A percentile compares a stretch with the other conserved stretches of the same genome.
These are phyloP conservation scores for Pseudotulostoma volvatum DNA, from an alignment of 495 filamentous ascomycete species.

Conservation along the genomic window DNA sequence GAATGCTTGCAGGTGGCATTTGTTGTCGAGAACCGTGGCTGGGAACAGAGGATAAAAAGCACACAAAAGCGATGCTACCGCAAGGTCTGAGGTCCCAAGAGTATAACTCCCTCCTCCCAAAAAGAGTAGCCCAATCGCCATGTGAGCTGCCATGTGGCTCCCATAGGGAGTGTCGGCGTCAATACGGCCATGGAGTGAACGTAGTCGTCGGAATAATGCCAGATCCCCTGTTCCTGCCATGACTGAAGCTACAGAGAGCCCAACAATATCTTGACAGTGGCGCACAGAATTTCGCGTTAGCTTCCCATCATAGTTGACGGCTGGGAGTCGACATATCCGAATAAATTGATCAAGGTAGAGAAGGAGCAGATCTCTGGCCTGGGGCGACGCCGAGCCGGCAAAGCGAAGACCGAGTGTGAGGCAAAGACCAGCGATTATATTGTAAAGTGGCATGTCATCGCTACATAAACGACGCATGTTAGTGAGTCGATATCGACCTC, in stretches of 20 bases:
- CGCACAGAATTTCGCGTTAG: slow-evolving; percentile 65
- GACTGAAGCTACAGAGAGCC: slow-evolving; percentile 65
- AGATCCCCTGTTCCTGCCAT: slow-evolving; percentile 96
- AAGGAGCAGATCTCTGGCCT: slow-evolving; percentile 64
- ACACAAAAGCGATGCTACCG: slow-evolving; percentile 70
- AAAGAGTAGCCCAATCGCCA: slow-evolving; percentile 83
- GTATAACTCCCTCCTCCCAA: slow-evolving; percentile 83
- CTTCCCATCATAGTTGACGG: slow-evolving; percentile 60
- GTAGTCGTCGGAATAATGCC: slow-evolving; percentile 70
- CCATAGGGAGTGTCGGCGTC: slow-evolving; percentile 77
- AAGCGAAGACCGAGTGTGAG: slow-evolving; percentile 71
- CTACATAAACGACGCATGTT: slow-evolving; percentile 42
- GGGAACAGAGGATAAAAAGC: slow-evolving; percentile 93
- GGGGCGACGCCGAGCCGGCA: slow-evolving; percentile 60
- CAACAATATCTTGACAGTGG: slow-evolving; percentile 78
- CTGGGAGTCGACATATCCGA: slow-evolving; percentile 51
- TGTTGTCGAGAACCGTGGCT: slow-evolving; percentile 74
- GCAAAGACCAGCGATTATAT: slow-evolving; percentile 78
- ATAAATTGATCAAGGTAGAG: slow-evolving; percentile 80
- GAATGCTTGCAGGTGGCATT: slow-evolving; percentile 89
- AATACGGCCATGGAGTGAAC: slow-evolving; percentile 74
- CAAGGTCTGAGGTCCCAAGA: slow-evolving; percentile 75
- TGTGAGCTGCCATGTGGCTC: slow-evolving; percentile 80
- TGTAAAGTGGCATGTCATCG: slow-evolving; percentile 78
- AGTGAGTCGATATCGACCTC: slow-evolving; percentile 34